These are phyloP conservation scores for Luffa acutangula DNA, from an alignment of 306 rosid species.

Conservation along the genomic window DNA sequence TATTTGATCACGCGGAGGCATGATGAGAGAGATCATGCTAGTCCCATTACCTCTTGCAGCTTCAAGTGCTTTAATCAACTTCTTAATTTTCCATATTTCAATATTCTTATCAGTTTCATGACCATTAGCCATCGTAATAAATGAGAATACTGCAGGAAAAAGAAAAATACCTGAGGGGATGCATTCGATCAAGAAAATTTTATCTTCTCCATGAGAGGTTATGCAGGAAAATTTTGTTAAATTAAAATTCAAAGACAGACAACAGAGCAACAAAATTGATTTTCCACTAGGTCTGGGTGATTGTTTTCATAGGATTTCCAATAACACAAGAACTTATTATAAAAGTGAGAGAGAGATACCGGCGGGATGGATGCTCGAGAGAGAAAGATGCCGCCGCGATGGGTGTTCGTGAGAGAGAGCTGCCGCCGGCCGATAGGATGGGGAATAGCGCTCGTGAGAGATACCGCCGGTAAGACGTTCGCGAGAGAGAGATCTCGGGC, in stretches of 20 bases:
- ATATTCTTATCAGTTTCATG: constrained; percentile 87
- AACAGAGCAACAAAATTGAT: background rate
- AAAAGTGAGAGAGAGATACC: background rate
- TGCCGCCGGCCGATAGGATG: background rate
- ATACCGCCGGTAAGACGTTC: background rate
- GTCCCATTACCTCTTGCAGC: constrained; percentile 89
- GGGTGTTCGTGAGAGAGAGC: background rate
- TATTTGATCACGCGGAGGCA: constrained; percentile 91
- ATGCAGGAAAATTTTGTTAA: background rate
- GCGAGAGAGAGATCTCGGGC: background rate
- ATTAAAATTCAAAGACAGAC: background rate
- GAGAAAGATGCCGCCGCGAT: background rate
- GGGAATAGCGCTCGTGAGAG: background rate
- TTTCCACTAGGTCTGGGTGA: background rate
- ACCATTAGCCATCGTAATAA: constrained; percentile 48
- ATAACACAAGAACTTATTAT: background rate
- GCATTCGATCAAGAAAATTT: background rate
- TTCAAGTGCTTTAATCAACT: constrained; percentile 79
- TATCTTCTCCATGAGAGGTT: background rate
- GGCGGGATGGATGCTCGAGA: background rate
- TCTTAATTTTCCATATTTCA: constrained; percentile 91
- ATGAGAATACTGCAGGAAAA: background rate
- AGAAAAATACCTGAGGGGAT: background rate
- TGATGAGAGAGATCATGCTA: constrained; percentile 86
- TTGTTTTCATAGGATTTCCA: background rate